A percentile compares a stretch with the other conserved stretches of the same genome.
Conservation (phyloP, 495 filamentous ascomycete genomes). For the Aspergillus mulundensis region DNA sequence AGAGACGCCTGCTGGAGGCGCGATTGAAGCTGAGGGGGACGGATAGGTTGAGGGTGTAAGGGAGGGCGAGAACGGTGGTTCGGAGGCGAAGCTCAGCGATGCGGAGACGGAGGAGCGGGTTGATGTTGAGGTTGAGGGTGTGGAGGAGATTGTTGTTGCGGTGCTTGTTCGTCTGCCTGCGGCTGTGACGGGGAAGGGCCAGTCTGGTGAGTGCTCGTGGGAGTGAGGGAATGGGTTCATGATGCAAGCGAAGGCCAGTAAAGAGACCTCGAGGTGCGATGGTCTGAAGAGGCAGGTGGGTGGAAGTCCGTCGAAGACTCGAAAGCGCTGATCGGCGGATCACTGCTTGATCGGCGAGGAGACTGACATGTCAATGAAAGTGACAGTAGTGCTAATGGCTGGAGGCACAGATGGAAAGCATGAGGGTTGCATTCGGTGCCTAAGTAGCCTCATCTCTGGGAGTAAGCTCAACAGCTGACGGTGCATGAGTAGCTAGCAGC, state of each 20-base stretch:
- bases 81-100: neutral
- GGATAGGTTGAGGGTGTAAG: slow-evolving; percentile 37
- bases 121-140: neutral
- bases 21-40: slow-evolving; percentile 31
- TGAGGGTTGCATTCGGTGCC: neutral
- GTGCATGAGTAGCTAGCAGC: neutral
- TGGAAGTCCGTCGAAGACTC: neutral
- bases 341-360: neutral
- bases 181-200: slow-evolving; percentile 23
- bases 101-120: neutral
- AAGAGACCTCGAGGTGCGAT: neutral
- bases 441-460: neutral
- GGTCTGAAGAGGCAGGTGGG: neutral
- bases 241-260: slow-evolving; percentile 1
- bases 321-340: neutral
- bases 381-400: neutral
- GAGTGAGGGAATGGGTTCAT: slow-evolving; percentile 15
- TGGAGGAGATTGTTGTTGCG: neutral
- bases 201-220: slow-evolving; percentile 21
- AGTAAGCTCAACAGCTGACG: neutral
- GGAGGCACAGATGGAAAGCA: neutral
- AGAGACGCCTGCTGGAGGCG: slow-evolving; percentile 9
- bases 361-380: neutral
- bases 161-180: slow-evolving; percentile 22
- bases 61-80: slow-evolving; percentile 27